Evolutionary conservation across 2,329 filamentous ascomycete genomes (phyloP).

Genomic region (Fusarium heterosporum): DNA sequence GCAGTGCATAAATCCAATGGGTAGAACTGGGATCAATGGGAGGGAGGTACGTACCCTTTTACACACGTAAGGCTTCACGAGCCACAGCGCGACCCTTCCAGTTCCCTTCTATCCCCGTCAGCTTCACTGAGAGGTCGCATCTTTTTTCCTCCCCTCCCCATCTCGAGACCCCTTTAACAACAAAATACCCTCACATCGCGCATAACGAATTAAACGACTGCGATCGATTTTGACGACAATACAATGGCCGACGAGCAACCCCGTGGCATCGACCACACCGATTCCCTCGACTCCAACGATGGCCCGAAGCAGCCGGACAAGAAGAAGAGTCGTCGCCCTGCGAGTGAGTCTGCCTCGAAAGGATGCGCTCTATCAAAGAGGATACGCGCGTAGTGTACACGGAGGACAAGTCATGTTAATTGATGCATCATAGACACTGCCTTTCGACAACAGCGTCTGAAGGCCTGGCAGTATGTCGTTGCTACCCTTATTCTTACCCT

Average conservation of each 20-base stretch:
- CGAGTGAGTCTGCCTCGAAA: slow-evolving; percentile 69
- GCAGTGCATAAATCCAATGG: neutral
- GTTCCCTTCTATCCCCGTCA: slow-evolving; percentile 32
- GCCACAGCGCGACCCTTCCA: slow-evolving; percentile 30
- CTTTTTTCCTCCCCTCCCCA: slow-evolving; percentile 21
- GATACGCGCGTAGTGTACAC: neutral
- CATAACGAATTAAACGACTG: neutral
- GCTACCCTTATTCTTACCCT: slow-evolving; percentile 49
- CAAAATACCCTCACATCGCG: slow-evolving; percentile 33
- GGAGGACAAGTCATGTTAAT: slow-evolving; percentile 33
- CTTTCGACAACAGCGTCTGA: slow-evolving; percentile 94
- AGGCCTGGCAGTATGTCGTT: slow-evolving; percentile 91
- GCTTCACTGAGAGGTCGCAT: slow-evolving; percentile 34
- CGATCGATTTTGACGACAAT: slow-evolving; percentile 37
- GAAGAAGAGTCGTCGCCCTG: slow-evolving; percentile 90
- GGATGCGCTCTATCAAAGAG: slow-evolving; percentile 8
- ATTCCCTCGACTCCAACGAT: slow-evolving; percentile 68
- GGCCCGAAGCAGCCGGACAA: slow-evolving; percentile 72
- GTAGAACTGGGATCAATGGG: neutral
- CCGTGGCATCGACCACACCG: slow-evolving; percentile 58
- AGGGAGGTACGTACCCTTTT: slow-evolving; percentile 19
- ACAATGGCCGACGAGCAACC: slow-evolving; percentile 62
- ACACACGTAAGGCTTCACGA: slow-evolving; percentile 37
- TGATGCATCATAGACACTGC: slow-evolving; percentile 77
- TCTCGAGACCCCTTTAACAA: slow-evolving; percentile 12